A percentile compares a stretch with the other conserved stretches of the same genome.
Evolutionary conservation across 495 filamentous ascomycete genomes (phyloP).

Genomic region (Neurospora africana): DNA sequence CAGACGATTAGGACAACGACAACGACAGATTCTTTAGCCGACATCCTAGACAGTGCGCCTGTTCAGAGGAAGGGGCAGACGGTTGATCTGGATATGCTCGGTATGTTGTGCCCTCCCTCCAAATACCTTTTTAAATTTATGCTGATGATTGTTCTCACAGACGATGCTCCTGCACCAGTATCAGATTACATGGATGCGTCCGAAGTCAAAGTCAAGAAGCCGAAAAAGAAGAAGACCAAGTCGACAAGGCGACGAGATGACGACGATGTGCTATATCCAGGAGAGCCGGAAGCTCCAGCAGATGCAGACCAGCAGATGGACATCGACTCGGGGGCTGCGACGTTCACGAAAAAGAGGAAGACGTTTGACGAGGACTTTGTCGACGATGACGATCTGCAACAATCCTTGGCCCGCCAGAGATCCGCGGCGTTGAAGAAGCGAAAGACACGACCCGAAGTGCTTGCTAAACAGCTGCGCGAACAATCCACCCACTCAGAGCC

Average conservation of each 20-base stretch:
- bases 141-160: conserved; percentile 34
- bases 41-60: conserved; percentile 42
- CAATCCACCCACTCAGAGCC: conserved; percentile 44
- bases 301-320: conserved; percentile 59
- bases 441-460: conserved; percentile 67
- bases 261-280: conserved; percentile 61
- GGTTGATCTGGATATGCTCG: conserved; percentile 65
- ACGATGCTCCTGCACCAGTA: conserved; percentile 41
- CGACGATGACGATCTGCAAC: conserved; percentile 89
- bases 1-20: conserved; percentile 61
- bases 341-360: conserved; percentile 47
- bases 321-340: conserved; percentile 45
- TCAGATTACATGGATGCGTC: conserved; percentile 85
- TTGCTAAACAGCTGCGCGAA: conserved; percentile 72
- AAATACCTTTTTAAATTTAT: background rate
- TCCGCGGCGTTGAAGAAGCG: conserved; percentile 80
- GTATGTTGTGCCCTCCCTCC: conserved; percentile 14
- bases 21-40: conserved; percentile 46
- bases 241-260: conserved; percentile 66
- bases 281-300: conserved; percentile 24
- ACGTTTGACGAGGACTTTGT: conserved; percentile 61
- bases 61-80: conserved; percentile 53
- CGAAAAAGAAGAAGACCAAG: conserved; percentile 85
- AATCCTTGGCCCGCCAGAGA: conserved; percentile 69
- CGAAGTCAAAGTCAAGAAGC: conserved; percentile 82